These are phyloP conservation scores for Agaricus blazei DNA, from an alignment of 768 basidiomycete genomes.

Conservation along the genomic window DNA sequence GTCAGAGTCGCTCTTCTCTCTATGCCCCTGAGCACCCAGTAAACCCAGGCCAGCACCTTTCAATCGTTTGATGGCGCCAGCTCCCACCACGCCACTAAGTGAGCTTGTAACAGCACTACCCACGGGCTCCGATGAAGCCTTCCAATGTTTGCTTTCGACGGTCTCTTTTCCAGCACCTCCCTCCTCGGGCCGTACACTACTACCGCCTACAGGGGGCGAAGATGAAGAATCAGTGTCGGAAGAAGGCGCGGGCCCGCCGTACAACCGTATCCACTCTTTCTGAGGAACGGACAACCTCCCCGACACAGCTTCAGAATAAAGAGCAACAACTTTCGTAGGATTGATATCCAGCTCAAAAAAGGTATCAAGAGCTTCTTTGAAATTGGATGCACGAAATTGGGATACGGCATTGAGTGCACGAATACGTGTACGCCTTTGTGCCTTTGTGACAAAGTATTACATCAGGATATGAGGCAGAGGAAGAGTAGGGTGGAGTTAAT, in stretches of 20 bases:
- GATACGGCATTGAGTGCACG: slow-evolving; percentile 75
- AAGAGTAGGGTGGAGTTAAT: not conserved
- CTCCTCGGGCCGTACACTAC: slow-evolving; percentile 9
- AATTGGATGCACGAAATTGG: slow-evolving; percentile 64
- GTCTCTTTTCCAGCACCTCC: slow-evolving; percentile 14
- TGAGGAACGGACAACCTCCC: slow-evolving; percentile 69
- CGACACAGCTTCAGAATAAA: slow-evolving; percentile 79
- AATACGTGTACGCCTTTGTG: slow-evolving; percentile 51
- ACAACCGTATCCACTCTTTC: slow-evolving; percentile 75
- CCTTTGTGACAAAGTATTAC: slow-evolving; percentile 22
- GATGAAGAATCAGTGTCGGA: slow-evolving; percentile 11
- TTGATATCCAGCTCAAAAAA: slow-evolving; percentile 88
- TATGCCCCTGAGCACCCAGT: slow-evolving; percentile 21
- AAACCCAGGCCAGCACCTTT: slow-evolving; percentile 50
- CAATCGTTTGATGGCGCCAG: slow-evolving; percentile 30
- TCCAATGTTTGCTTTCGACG: slow-evolving; percentile 16
- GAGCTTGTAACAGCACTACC: slow-evolving; percentile 16
- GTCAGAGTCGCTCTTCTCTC: slow-evolving; percentile 55
- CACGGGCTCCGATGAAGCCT: slow-evolving; percentile 23
- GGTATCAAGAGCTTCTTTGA: slow-evolving; percentile 75
- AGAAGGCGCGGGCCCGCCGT: slow-evolving; percentile 61
- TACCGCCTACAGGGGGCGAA: slow-evolving; percentile 8
- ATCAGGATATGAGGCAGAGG: not conserved
- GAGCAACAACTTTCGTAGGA: slow-evolving; percentile 87
- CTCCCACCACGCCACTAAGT: not conserved